A percentile compares a stretch with the other conserved stretches of the same genome.
Evolutionary conservation across 257 asterid genomes (phyloP).

Genomic region (Anisodus acutangulus): DNA sequence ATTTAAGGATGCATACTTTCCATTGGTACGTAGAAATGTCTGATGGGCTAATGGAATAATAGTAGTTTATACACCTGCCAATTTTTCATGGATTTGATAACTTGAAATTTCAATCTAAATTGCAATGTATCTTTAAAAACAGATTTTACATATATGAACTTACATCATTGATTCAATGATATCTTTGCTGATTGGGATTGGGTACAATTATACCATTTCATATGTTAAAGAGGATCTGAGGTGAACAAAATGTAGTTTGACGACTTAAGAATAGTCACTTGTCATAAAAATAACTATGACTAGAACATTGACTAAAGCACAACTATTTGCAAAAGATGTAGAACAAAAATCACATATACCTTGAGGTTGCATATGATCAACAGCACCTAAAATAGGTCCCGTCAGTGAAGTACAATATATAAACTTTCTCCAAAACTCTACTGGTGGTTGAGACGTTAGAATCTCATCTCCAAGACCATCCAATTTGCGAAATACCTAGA

Average conservation of each 20-base stretch:
- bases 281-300: neutral
- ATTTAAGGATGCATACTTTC: neutral
- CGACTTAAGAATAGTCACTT: neutral
- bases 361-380: constrained; percentile 91
- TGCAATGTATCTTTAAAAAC: neutral
- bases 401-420: constrained; percentile 86
- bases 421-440: constrained; percentile 94
- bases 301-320: neutral
- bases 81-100: neutral
- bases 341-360: constrained; percentile 42
- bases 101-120: neutral
- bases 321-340: neutral
- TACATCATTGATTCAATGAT: neutral
- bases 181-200: neutral
- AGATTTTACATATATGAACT: neutral
- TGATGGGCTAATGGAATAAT: neutral
- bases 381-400: constrained; percentile 81
- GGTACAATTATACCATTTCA: neutral
- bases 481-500: constrained; percentile 77
- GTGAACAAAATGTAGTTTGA: constrained; percentile 22
- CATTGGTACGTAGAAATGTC: neutral
- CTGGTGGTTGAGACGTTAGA: constrained; percentile 78
- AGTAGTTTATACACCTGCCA: neutral
- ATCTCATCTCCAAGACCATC: constrained; percentile 87
- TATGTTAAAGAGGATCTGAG: constrained; percentile 4